A percentile compares a stretch with the other conserved stretches of the same genome.
Evolutionary conservation across 139 green algal genomes (phyloP).

Genomic region (Chlorella sp.): DNA sequence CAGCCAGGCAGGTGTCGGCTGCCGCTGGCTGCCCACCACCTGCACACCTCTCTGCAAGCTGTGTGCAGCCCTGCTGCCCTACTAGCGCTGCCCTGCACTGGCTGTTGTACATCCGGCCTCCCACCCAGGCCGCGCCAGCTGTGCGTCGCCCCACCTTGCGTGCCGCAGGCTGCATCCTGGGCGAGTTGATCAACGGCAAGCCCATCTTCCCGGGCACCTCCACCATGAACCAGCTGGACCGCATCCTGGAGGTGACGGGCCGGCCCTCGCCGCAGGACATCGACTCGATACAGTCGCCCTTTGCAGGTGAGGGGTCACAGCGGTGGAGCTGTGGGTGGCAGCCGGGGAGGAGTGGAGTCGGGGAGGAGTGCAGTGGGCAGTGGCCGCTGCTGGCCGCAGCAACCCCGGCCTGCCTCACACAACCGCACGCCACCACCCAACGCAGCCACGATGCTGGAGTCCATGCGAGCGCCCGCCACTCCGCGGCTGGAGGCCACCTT

Average conservation of each 20-base stretch:
- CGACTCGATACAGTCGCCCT: conserved; percentile 87
- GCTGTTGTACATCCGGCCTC: neutral
- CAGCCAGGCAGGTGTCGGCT: too few relatives aligned
- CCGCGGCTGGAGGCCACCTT: conserved; percentile 79
- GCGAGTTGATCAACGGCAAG: conserved; percentile 93
- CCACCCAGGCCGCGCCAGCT: neutral
- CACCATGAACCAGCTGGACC: conserved; percentile 97
- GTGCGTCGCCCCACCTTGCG: neutral
- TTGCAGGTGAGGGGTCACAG: conserved; percentile 67
- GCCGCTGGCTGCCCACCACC: too few relatives aligned
- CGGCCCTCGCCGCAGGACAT: conserved; percentile 79
- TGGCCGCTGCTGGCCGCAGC: neutral
- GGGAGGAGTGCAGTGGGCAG: neutral
- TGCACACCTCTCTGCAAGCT: neutral
- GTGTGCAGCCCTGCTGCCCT: neutral
- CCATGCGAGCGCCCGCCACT: conserved; percentile 65
- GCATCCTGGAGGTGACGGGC: conserved; percentile 87
- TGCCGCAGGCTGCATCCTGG: conserved; percentile 92
- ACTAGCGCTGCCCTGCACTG: neutral
- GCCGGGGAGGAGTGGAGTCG: too few relatives aligned
- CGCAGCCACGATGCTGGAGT: conserved; percentile 92
- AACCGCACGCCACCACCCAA: neutral
- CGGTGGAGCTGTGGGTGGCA: too few relatives aligned
- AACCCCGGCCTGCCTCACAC: too few relatives aligned
- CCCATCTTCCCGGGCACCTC: conserved; percentile 94